Conservation (phyloP, 371 early-diverging fungal genomes). For the Vairimorpha necatrix region DNA sequence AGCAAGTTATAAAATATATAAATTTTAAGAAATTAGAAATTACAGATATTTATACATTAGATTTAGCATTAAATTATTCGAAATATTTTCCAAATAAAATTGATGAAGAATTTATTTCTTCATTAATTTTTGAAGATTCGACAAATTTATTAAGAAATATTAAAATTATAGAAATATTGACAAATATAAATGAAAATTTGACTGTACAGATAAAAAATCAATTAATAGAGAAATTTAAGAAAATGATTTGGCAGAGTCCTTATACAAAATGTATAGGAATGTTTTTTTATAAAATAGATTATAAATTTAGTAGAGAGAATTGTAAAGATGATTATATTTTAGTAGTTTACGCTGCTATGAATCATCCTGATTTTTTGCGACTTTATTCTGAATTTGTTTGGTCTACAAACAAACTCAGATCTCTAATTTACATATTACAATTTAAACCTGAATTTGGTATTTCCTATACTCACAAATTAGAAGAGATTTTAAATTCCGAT, state of each 20-base stretch:
- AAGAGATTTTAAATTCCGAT: conserved; percentile 10
- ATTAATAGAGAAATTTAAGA: conserved; percentile 17
- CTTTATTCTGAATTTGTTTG: conserved; percentile 10
- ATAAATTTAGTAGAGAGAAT: not conserved
- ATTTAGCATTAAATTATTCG: conserved; percentile 14
- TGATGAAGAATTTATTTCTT: conserved; percentile 10
- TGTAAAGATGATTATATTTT: conserved; percentile 20
- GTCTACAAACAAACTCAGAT: conserved; percentile 20
- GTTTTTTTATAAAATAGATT: conserved; percentile 13
- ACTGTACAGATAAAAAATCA: not conserved
- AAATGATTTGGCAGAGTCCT: conserved; percentile 15
- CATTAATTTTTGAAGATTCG: conserved; percentile 11
- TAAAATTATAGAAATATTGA: conserved; percentile 21
- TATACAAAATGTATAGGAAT: conserved; percentile 41
- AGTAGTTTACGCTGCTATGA: conserved; percentile 20
- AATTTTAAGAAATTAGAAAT: not conserved
- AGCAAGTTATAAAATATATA: conserved; percentile 16
- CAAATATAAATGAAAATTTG: not conserved
- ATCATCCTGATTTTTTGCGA: conserved; percentile 12
- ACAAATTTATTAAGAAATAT: conserved; percentile 27
- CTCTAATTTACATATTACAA: conserved; percentile 28
- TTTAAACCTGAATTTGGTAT: conserved; percentile 19
- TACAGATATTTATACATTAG: conserved; percentile 25
- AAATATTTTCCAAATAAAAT: conserved; percentile 22
- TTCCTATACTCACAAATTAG: conserved; percentile 19